Evolutionary conservation across 306 rosid genomes (phyloP).

Genomic region (Sesbania bispinosa): DNA sequence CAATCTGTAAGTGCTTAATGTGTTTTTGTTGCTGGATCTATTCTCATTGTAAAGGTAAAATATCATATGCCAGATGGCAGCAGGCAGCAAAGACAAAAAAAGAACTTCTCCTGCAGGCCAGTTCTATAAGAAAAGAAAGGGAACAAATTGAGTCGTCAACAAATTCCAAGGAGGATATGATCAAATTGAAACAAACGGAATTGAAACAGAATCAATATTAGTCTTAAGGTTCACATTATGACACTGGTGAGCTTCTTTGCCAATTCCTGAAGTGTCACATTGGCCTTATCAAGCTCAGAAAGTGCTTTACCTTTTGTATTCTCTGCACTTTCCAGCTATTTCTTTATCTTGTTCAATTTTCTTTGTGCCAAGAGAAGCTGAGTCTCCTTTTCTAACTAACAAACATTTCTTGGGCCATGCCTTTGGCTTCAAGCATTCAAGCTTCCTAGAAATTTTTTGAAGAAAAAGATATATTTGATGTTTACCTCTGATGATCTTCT

Average conservation of each 20-base stretch:
- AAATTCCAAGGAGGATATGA: conserved; percentile 60
- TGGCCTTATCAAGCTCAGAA: conserved; percentile 69
- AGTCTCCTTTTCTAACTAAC: conserved; percentile 85
- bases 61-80: conserved; percentile 76
- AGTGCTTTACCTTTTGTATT: conserved; percentile 47
- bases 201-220: too few species aligned
- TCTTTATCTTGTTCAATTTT: conserved; percentile 59
- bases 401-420: too few species aligned
- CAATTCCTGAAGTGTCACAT: conserved; percentile 57
- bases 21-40: conserved; percentile 34
- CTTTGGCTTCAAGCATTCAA: neutral
- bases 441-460: too few species aligned
- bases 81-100: conserved; percentile 63
- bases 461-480: too few species aligned
- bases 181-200: conserved; percentile 60
- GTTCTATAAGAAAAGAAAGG: conserved; percentile 66
- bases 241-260: conserved; percentile 49
- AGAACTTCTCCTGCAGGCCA: conserved; percentile 49
- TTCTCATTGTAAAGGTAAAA: conserved; percentile 54
- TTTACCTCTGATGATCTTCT: conserved; percentile 62
- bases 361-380: conserved; percentile 74
- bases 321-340: conserved; percentile 45
- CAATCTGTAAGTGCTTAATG: conserved; percentile 32
- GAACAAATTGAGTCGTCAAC: conserved; percentile 68
- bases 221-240: too few species aligned